Percentiles rank a stretch among this genome's conserved stretches.
Conservation (phyloP, 2,329 filamentous ascomycete genomes). For the Fusarium neocosmosporiellum region DNA sequence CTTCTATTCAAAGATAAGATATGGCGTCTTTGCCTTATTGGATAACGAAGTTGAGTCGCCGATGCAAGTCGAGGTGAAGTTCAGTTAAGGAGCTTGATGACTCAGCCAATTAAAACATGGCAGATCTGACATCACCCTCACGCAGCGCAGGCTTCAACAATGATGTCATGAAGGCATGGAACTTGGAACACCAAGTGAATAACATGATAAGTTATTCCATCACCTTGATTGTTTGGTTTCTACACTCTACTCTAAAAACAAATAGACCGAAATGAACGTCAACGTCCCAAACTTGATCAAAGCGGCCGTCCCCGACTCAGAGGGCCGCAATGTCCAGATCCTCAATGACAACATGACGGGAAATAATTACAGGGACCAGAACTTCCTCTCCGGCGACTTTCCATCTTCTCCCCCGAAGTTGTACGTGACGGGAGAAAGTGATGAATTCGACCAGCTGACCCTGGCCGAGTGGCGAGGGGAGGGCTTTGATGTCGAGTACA, state of each 20-base stretch:
- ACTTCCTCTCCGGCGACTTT: slow-evolving; percentile 56
- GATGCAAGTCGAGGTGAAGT: too few relatives aligned
- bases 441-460: slow-evolving; percentile 54
- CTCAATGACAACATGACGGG: slow-evolving; percentile 45
- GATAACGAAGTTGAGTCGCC: too few relatives aligned
- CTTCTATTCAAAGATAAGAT: too few relatives aligned
- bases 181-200: not conserved
- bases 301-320: slow-evolving; percentile 45
- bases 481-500: slow-evolving; percentile 56
- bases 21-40: too few relatives aligned
- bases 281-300: slow-evolving; percentile 47
- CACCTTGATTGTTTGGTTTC: not conserved
- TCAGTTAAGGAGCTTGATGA: too few relatives aligned
- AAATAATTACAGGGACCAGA: slow-evolving; percentile 53
- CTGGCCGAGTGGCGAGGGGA: slow-evolving; percentile 55
- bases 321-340: slow-evolving; percentile 47
- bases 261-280: slow-evolving; percentile 45
- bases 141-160: not conserved
- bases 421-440: slow-evolving; percentile 56
- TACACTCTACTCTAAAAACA: too few relatives aligned
- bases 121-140: not conserved
- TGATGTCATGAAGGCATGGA: not conserved
- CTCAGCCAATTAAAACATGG: not conserved
- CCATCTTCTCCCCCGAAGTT: slow-evolving; percentile 52
- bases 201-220: not conserved